These are phyloP conservation scores for Leccinum ochraceum DNA, from an alignment of 768 basidiomycete species.

Conservation along the genomic window DNA sequence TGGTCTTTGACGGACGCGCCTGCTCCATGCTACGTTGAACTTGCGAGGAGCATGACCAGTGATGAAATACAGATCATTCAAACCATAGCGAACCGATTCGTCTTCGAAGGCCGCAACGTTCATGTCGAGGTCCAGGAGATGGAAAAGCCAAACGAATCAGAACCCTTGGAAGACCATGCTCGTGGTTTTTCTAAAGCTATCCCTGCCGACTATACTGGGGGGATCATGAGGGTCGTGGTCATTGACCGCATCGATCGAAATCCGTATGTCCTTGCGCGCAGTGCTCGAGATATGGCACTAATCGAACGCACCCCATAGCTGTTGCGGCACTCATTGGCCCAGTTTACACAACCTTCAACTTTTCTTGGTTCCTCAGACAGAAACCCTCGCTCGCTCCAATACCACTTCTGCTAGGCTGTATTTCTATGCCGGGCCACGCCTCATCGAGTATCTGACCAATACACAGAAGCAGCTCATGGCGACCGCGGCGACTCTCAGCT, in stretches of 20 bases:
- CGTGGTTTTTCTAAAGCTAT: constrained; percentile 56
- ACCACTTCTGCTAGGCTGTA: constrained; percentile 71
- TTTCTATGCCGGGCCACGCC: constrained; percentile 81
- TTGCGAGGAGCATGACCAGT: constrained; percentile 63
- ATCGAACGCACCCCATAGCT: constrained; percentile 41
- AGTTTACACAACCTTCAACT: constrained; percentile 72
- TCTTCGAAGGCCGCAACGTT: constrained; percentile 67
- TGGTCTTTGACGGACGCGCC: constrained; percentile 79
- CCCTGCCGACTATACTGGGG: constrained; percentile 74
- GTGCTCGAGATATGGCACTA: constrained; percentile 9
- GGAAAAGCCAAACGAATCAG: constrained; percentile 37
- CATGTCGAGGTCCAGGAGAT: constrained; percentile 78
- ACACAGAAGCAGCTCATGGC: constrained; percentile 56
- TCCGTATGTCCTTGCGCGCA: constrained; percentile 49
- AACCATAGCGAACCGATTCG: constrained; percentile 61
- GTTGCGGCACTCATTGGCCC: constrained; percentile 84
- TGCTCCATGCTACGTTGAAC: constrained; percentile 73
- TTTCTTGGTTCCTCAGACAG: constrained; percentile 70
- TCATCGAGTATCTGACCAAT: constrained; percentile 60
- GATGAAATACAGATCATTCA: constrained; percentile 67
- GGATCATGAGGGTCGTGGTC: constrained; percentile 74
- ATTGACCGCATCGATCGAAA: constrained; percentile 84
- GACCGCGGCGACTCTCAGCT: constrained; percentile 63
- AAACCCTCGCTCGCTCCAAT: constrained; percentile 59
- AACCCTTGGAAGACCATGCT: constrained; percentile 44